Evolutionary conservation across 2,329 filamentous ascomycete species (phyloP).

Genomic region (Ascochyta koolunga): DNA sequence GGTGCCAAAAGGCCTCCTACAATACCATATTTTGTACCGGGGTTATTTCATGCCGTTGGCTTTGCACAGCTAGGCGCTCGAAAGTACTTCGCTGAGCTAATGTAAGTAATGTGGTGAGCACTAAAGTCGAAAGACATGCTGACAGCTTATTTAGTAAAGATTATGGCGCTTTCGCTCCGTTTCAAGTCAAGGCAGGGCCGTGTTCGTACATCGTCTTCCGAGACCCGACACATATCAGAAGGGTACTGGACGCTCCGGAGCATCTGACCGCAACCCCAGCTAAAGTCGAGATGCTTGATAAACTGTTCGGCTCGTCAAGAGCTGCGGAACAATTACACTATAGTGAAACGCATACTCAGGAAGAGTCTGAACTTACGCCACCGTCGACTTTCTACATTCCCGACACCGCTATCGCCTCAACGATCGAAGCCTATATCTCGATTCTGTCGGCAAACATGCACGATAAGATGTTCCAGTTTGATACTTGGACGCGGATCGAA

Average conservation of each 20-base stretch:
- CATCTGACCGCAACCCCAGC: conserved; percentile 7
- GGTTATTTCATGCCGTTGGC: conserved; percentile 27
- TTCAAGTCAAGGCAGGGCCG: conserved; percentile 29
- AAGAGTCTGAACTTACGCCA: not conserved
- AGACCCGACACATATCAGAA: conserved; percentile 29
- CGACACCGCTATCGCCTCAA: conserved; percentile 15
- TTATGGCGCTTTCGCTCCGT: conserved; percentile 31
- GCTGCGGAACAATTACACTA: conserved; percentile 10
- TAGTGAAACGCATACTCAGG: not conserved
- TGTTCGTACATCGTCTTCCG: conserved; percentile 28
- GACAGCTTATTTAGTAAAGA: conserved; percentile 24
- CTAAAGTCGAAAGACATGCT: not conserved
- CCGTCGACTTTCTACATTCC: conserved; percentile 19
- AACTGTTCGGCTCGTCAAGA: conserved; percentile 22
- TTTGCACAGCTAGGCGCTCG: conserved; percentile 27
- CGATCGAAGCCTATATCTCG: conserved; percentile 27
- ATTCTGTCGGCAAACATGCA: conserved; percentile 31
- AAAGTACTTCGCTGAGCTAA: conserved; percentile 31
- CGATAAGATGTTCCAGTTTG: conserved; percentile 39
- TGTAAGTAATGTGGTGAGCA: conserved; percentile 19
- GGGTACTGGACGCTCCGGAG: conserved; percentile 20
- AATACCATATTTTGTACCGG: conserved; percentile 32
- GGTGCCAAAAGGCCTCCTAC: conserved; percentile 26
- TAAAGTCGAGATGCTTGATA: conserved; percentile 16
- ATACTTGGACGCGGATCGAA: conserved; percentile 39